A percentile compares a stretch with the other conserved stretches of the same genome.
Evolutionary conservation across 2,329 filamentous ascomycete species (phyloP).

Genomic region (Phyllosticta citrichinensis): DNA sequence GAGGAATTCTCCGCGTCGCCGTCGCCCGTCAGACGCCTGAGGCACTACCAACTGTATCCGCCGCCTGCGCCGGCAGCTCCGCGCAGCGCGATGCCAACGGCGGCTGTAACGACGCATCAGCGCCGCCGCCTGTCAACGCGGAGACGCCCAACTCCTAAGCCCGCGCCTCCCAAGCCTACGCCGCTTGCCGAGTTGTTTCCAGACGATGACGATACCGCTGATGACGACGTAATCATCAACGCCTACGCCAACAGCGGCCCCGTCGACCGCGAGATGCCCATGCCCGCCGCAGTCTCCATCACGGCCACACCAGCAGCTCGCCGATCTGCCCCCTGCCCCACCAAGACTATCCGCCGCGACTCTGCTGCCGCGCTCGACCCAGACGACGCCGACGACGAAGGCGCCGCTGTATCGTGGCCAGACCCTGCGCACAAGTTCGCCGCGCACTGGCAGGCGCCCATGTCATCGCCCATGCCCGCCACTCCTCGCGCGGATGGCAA

Average conservation of each 20-base stretch:
- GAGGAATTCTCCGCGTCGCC: background rate
- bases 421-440: background rate
- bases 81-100: background rate
- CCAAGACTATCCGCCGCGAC: background rate
- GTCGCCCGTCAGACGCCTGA: background rate
- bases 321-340: background rate
- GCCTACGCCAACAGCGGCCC: background rate
- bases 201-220: background rate
- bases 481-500: background rate
- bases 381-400: background rate
- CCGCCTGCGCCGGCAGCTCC: background rate
- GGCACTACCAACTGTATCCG: background rate
- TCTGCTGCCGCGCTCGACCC: background rate
- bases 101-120: background rate
- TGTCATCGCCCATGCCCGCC: background rate
- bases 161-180: background rate
- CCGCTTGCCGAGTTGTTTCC: background rate
- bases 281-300: background rate
- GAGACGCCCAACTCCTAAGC: background rate
- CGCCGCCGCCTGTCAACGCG: background rate
- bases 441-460: background rate
- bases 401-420: background rate
- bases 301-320: background rate
- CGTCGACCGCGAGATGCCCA: background rate
- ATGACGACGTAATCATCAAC: background rate